These are phyloP conservation scores for Euphorbia celastroides DNA, from an alignment of 441 rosid species.

Conservation along the genomic window DNA sequence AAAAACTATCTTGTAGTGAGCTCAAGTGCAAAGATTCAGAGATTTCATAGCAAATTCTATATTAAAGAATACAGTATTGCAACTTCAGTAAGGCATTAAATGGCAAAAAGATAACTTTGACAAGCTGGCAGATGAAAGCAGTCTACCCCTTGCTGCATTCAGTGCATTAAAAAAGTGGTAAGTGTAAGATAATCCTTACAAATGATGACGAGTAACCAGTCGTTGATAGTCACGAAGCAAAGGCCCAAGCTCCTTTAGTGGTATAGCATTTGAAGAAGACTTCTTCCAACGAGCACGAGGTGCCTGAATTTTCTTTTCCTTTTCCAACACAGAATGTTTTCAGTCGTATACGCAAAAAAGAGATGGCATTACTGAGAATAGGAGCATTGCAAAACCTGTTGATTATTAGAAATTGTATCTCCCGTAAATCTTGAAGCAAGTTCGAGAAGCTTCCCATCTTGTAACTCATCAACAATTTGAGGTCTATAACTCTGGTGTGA, in stretches of 20 bases:
- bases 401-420: conserved; percentile 36
- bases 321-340: conserved; percentile 14
- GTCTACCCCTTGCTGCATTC: neutral
- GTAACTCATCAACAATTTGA: conserved; percentile 58
- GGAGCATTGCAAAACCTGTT: conserved; percentile 41
- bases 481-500: conserved; percentile 34
- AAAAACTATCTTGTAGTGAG: neutral
- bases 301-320: conserved; percentile 45
- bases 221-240: conserved; percentile 90
- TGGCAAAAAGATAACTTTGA: neutral
- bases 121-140: neutral
- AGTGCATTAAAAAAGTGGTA: neutral
- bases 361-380: conserved; percentile 14
- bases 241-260: conserved; percentile 73
- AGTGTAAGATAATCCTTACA: conserved; percentile 41
- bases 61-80: neutral
- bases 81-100: neutral
- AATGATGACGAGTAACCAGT: conserved; percentile 39
- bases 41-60: neutral
- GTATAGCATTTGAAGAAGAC: conserved; percentile 46
- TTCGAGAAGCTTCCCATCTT: conserved; percentile 73
- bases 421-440: conserved; percentile 53
- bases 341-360: conserved; percentile 14
- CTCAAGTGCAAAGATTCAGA: neutral
- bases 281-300: conserved; percentile 80